A percentile compares a stretch with the other conserved stretches of the same genome.
phyloP scores from a whole-genome alignment of 352 stramenopile species.

The Hyaloperonospora brassicae region DNA sequence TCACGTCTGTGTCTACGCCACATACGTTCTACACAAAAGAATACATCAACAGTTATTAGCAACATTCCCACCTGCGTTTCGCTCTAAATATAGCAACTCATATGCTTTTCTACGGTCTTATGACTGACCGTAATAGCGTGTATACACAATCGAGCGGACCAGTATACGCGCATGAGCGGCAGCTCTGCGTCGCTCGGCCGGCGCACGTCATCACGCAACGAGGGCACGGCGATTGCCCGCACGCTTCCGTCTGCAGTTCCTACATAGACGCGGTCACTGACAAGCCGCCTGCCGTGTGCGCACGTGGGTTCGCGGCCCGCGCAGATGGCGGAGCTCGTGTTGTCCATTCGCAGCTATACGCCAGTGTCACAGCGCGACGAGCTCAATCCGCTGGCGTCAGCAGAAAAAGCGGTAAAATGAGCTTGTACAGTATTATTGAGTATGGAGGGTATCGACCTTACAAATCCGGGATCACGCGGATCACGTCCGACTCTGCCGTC shows the following conservation, averaged over 20 bases:
- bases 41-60: slow-evolving; percentile 1
- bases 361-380: neutral
- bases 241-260: slow-evolving; percentile 22
- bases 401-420: too few species aligned
- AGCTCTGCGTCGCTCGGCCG: slow-evolving; percentile 8
- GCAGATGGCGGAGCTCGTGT: slow-evolving; percentile 3
- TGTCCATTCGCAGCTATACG: slow-evolving; percentile 22
- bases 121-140: slow-evolving; percentile 18
- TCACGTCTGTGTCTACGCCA: slow-evolving; percentile 16
- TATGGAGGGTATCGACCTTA: too few species aligned
- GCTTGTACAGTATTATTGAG: too few species aligned
- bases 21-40: slow-evolving; percentile 28
- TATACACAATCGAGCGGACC: slow-evolving; percentile 10
- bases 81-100: too few species aligned
- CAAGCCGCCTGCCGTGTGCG: slow-evolving; percentile 6
- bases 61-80: too few species aligned
- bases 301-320: slow-evolving; percentile 20
- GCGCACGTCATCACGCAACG: slow-evolving; percentile 15
- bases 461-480: too few species aligned
- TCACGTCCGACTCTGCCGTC: too few species aligned
- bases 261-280: slow-evolving; percentile 20
- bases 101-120: too few species aligned
- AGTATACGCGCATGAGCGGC: slow-evolving; percentile 10
- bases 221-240: slow-evolving; percentile 14
- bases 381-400: too few species aligned